Base-by-base conservation (phyloP, 2,329 filamentous ascomycete species). In the Rhinocladiella similis region DNA sequence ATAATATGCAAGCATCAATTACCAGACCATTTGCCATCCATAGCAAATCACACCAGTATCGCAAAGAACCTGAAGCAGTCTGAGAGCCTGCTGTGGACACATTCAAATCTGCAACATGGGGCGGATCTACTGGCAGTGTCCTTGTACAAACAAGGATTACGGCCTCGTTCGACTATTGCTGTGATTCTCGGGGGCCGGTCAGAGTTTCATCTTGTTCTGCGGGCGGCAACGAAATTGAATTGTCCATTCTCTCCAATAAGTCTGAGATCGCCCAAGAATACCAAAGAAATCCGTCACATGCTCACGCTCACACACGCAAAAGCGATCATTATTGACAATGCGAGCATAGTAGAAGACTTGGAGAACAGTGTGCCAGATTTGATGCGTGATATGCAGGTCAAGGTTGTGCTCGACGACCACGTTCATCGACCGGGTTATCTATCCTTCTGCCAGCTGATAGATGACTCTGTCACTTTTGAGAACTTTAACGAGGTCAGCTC, bases 371-470 rank as follows among this genome's bases (percentile, higher is more conserved):
- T 45, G 13, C 46, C 46, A 5, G 46, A 50, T n/a, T 29, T 55
- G 46, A 50, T 55, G 53, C 22, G 13, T 16, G 46, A 50, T 6
- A 55, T 55, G 53, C 46, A 50, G 19, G 53, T 45, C 36, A 55
- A 43, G 27, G 33, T 49, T 13, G 25, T 55, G 22, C 18, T 35
- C 7, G 53, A 22, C 22, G 27, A 19, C 13, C 18, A 19, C n/a
- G 22, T 16, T 12, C 13, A 4, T 12, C 12, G 14, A 5, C 12
- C 27, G 14, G 20, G 16, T 5, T 53, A 53, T 35, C 19, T 39
- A 5, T 47, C 27, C 13, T 29, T 53, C 9, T 38, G 29, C 19
- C 27, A 36, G 10, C 3, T 53, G 3, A 18, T 47, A 16, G 14
- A 14, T 10, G 25, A 22, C 12, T 41, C 50, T 1, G 50, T 41